phyloP scores from a whole-genome alignment of 1,139 yeast genomes.

The Groenewaldozyma sp. region DNA sequence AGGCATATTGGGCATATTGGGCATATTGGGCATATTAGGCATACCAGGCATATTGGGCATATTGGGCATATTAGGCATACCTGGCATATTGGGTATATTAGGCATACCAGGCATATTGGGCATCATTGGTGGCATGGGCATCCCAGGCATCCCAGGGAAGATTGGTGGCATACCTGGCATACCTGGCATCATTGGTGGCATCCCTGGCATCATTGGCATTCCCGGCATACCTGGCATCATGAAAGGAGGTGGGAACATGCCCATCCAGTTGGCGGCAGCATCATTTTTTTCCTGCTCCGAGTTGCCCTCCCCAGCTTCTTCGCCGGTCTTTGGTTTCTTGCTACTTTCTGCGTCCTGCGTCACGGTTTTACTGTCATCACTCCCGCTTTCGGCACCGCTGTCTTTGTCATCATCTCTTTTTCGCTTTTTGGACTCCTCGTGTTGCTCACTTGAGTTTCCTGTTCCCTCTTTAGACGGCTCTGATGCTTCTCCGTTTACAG shows the following conservation, averaged over 20 bases:
- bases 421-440: constrained; percentile 2
- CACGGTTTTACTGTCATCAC: constrained; percentile 4
- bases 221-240: constrained; percentile 11
- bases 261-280: neutral
- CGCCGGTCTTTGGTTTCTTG: constrained; percentile 12
- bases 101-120: constrained; percentile 18
- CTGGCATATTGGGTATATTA: constrained; percentile 14
- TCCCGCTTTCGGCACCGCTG: constrained; percentile 4
- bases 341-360: constrained; percentile 5
- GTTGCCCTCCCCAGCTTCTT: constrained; percentile 9
- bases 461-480: neutral
- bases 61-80: constrained; percentile 15
- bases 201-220: constrained; percentile 13
- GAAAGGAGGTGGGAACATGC: constrained; percentile 1
- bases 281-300: constrained; percentile 4
- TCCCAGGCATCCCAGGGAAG: constrained; percentile 16
- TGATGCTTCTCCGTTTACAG: neutral
- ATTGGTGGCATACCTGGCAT: too few relatives aligned
- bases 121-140: constrained; percentile 16
- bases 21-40: constrained; percentile 18
- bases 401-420: neutral
- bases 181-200: constrained; percentile 11
- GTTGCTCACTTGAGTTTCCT: constrained; percentile 1
- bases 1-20: constrained; percentile 15
- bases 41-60: constrained; percentile 17